Conservation (phyloP, 257 asterid species). For the Primulina tabacum region DNA sequence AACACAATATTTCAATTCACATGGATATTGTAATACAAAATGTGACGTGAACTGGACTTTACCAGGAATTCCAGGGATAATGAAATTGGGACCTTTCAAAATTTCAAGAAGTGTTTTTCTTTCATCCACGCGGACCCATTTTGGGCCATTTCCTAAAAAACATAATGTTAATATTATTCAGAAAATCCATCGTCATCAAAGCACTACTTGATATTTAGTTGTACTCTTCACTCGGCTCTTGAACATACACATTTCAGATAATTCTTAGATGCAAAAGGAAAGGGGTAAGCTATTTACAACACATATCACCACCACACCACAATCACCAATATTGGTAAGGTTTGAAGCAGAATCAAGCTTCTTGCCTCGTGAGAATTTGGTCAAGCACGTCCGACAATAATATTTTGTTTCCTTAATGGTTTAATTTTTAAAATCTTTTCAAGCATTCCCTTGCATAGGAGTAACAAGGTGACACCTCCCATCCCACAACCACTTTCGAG, state of each 20-base stretch:
- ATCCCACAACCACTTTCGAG: background rate
- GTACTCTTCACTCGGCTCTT: background rate
- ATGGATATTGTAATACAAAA: constrained; percentile 1
- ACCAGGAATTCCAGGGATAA: constrained; percentile 92
- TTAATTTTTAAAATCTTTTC: background rate
- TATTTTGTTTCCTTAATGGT: background rate
- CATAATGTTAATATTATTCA: background rate
- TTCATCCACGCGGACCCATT: constrained; percentile 71
- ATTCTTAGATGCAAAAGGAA: background rate
- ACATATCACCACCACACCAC: background rate
- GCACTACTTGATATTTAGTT: background rate
- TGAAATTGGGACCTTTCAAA: constrained; percentile 49
- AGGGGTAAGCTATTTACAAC: background rate
- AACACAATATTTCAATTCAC: constrained; percentile 5
- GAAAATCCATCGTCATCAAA: background rate
- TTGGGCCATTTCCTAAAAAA: constrained; percentile 41
- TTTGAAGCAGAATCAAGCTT: background rate
- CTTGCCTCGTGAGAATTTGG: background rate
- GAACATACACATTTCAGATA: background rate
- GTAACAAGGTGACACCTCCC: background rate
- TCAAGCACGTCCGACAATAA: background rate
- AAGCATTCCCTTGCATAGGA: background rate
- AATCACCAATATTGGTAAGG: background rate
- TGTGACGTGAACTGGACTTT: constrained; percentile 19
- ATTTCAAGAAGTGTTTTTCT: constrained; percentile 65